Evolutionary conservation across 768 basidiomycete species (phyloP), one percentile per base, ranked within the genome.

Genomic region (Psilocybe cyanescens): DNA sequence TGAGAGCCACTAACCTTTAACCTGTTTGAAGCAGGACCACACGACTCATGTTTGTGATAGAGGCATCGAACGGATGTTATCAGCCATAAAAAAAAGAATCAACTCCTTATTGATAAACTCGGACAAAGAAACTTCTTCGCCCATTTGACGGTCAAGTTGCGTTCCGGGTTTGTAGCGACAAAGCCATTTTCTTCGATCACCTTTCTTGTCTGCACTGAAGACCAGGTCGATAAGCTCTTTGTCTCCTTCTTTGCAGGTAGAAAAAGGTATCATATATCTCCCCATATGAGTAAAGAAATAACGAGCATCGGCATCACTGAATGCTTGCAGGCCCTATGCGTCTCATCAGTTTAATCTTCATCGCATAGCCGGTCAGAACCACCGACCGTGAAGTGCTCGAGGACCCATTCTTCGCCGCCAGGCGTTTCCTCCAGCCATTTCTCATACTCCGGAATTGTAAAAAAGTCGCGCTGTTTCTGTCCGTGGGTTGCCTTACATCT

Each of bases 141-240:
- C 24, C 31, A 91, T 83, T 60, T 88, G 85, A 74, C 99, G 96
- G 71, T 99, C 88, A 52, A 99, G 81, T 74, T 82, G 98, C 1
- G 97, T 98, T 31, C 97, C 97, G 41, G 96, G 94, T 92, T 86
- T 94, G 79, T 94, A 97, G 62, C 94, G 89, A 28, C 97, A 84
- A 11, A 99, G 78, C 97, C 97, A 99, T 59, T 99, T 97, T 74
- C 99, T 99, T 56, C 97, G 90, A 2, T 98, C 95, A 61, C 99
- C 97, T 0, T 95, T 93, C 71, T 96, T 98, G 82, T 98, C 98
- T 86, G 99, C 99, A 80, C 94, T 98, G 82, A 99, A 99, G 0
- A 97, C 97, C 59, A 99, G 87, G 44, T 99, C 97, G 62, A 99
- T 97, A 33, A 98, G 82, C 6, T 88, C 88, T 47, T 86, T 87